Conservation (phyloP, 495 filamentous ascomycete species). For the Aspergillus steynii region DNA sequence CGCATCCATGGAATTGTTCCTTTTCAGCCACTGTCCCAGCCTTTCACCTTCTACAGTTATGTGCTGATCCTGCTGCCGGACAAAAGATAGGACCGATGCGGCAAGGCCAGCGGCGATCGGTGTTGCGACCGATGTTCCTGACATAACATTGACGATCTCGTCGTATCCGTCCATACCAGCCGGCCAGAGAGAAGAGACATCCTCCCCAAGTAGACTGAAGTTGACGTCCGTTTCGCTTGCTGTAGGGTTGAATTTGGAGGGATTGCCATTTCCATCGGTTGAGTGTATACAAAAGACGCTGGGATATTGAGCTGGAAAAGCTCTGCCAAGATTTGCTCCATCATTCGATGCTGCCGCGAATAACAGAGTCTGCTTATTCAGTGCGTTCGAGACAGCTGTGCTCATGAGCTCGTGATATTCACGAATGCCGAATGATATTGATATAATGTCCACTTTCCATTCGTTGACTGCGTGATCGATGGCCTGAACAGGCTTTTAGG, state of each 20-base stretch:
- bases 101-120: constrained; percentile 34
- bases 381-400: constrained; percentile 26
- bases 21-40: constrained; percentile 28
- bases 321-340: constrained; percentile 30
- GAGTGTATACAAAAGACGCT: constrained; percentile 38
- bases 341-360: constrained; percentile 38
- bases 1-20: constrained; percentile 26
- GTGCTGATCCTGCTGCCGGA: constrained; percentile 27
- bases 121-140: constrained; percentile 34
- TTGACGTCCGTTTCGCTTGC: constrained; percentile 30
- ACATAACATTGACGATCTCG: constrained; percentile 24
- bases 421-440: constrained; percentile 36
- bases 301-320: constrained; percentile 35
- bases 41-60: constrained; percentile 18
- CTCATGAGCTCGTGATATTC: constrained; percentile 27
- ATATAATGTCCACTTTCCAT: constrained; percentile 40
- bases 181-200: constrained; percentile 33
- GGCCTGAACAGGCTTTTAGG: constrained; percentile 24
- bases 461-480: constrained; percentile 31
- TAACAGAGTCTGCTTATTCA: constrained; percentile 25
- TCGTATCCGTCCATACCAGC: constrained; percentile 22
- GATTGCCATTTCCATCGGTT: constrained; percentile 35
- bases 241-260: constrained; percentile 33
- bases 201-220: constrained; percentile 35
- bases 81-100: constrained; percentile 27